A percentile compares a stretch with the other conserved stretches of the same genome.
Conservation (phyloP, 495 filamentous ascomycete genomes). For the Evernia prunastri region DNA sequence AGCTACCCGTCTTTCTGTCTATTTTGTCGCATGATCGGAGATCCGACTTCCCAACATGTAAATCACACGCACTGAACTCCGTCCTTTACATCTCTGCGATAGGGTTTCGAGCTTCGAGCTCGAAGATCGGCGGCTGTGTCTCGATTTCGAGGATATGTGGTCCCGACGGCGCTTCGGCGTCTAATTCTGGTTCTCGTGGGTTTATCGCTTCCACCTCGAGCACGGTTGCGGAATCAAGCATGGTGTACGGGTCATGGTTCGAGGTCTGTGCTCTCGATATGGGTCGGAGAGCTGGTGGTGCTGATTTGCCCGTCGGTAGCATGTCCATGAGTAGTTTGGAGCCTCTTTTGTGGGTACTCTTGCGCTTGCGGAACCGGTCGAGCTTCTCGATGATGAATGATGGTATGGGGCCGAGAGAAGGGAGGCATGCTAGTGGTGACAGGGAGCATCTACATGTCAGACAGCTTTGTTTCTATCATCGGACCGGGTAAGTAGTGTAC, state of each 20-base stretch:
- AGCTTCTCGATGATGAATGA: conserved; percentile 6
- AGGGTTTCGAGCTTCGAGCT: too few species aligned
- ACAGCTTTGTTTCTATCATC: background rate
- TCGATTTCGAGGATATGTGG: background rate
- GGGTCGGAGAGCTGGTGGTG: background rate
- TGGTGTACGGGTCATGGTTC: background rate
- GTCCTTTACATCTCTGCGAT: too few species aligned
- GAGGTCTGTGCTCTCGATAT: background rate
- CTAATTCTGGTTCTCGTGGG: background rate
- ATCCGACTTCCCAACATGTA: too few species aligned
- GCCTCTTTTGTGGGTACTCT: background rate
- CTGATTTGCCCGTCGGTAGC: background rate
- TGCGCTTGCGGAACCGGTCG: conserved; percentile 3
- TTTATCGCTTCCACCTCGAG: background rate
- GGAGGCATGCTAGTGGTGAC: conserved; percentile 15
- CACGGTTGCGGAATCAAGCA: background rate
- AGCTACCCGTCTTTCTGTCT: too few species aligned
- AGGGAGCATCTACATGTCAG: background rate
- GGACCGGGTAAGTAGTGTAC: too few species aligned
- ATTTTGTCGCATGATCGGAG: too few species aligned
- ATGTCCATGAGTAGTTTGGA: conserved; percentile 9
- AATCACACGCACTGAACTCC: too few species aligned
- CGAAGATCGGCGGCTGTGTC: too few species aligned
- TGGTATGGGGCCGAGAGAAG: conserved; percentile 6
- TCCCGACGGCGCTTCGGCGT: background rate